phyloP scores from a whole-genome alignment of 176 grass and related monocot genomes.

The Triticum monococcum region DNA sequence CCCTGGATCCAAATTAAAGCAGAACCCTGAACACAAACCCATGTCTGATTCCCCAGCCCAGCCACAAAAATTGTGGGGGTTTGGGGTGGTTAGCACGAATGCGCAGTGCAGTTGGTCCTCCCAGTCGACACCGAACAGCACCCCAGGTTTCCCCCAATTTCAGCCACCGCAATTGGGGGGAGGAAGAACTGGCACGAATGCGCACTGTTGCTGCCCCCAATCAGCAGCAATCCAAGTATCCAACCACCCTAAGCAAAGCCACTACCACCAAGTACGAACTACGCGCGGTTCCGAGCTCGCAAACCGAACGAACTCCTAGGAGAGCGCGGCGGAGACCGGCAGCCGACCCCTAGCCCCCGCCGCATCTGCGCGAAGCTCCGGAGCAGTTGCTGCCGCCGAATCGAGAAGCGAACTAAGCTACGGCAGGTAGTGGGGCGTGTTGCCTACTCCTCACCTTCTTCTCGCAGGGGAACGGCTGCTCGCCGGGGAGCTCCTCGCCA shows the following conservation, averaged over 20 bases:
- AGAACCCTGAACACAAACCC: too few species aligned
- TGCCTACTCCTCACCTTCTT: slow-evolving; percentile 53
- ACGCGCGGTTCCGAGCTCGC: too few species aligned
- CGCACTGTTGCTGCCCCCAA: not conserved
- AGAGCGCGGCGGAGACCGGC: not conserved
- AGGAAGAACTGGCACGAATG: not conserved
- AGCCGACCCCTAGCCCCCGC: not conserved
- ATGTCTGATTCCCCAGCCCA: not conserved
- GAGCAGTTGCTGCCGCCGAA: not conserved
- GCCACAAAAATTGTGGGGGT: not conserved
- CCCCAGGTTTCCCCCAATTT: not conserved
- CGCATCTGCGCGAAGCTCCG: not conserved
- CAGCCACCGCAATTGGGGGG: not conserved
- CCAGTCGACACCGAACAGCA: not conserved
- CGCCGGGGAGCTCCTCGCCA: slow-evolving; percentile 51
- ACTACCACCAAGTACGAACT: too few species aligned
- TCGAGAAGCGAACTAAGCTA: not conserved
- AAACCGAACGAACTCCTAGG: too few species aligned
- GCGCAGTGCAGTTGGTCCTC: not conserved
- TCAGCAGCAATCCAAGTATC: not conserved
- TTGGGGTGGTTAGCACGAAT: rapidly evolving
- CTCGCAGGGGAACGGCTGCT: slow-evolving; percentile 40
- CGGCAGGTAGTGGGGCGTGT: not conserved
- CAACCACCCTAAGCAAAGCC: not conserved
- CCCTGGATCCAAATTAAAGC: not conserved